Conservation (phyloP, 2,329 filamentous ascomycete species). For the Daldinia eschscholtzii region DNA sequence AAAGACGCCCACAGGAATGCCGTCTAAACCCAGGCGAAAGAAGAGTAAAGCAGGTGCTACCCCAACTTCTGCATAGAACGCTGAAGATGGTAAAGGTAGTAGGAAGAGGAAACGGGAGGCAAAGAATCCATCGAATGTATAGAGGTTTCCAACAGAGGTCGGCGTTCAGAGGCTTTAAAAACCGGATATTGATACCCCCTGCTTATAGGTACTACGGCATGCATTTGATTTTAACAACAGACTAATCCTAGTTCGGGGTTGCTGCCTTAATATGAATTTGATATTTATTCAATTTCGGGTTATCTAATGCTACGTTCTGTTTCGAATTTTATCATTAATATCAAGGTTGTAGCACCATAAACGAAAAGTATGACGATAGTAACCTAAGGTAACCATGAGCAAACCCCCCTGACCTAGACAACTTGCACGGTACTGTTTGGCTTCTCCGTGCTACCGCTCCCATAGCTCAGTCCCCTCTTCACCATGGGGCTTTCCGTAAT, state of each 20-base stretch:
- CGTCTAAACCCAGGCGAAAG: slow-evolving; percentile 54
- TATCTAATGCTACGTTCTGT: not conserved
- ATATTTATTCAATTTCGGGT: not conserved
- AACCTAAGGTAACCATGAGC: not conserved
- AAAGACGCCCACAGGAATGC: slow-evolving; percentile 52
- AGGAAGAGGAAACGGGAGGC: slow-evolving; percentile 19
- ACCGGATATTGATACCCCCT: slow-evolving; percentile 48
- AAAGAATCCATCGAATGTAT: not conserved
- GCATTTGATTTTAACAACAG: slow-evolving; percentile 20
- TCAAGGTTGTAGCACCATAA: not conserved
- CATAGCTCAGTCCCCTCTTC: slow-evolving; percentile 42
- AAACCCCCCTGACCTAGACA: not conserved
- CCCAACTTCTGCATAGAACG: slow-evolving; percentile 46
- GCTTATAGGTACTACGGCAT: slow-evolving; percentile 30
- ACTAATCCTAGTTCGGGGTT: slow-evolving; percentile 8
- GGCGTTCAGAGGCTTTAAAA: slow-evolving; percentile 32
- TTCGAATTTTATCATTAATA: not conserved
- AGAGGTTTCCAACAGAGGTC: slow-evolving; percentile 17
- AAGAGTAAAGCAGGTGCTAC: slow-evolving; percentile 53
- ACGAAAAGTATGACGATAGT: not conserved
- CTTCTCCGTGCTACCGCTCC: slow-evolving; percentile 25
- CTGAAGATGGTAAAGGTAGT: slow-evolving; percentile 11
- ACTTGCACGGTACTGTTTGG: not conserved
- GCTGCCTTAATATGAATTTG: not conserved
- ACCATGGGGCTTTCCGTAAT: slow-evolving; percentile 51